Conservation (phyloP, 176 grass and related monocot species). For the Carex pumila region DNA sequence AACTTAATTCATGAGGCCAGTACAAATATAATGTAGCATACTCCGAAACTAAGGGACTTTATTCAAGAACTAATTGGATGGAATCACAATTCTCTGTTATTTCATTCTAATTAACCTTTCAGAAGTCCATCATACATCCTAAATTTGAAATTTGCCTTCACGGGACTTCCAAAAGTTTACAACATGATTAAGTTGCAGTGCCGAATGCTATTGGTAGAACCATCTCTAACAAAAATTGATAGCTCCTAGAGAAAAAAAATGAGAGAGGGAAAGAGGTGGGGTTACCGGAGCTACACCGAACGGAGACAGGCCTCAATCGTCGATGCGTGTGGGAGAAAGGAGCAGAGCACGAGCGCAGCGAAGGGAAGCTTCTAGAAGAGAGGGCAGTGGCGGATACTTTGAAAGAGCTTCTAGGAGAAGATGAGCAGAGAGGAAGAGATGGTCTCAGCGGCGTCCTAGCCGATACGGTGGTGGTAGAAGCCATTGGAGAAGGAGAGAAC, state of each 20-base stretch:
- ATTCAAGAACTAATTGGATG: background rate
- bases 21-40: background rate
- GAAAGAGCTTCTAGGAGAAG: background rate
- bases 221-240: background rate
- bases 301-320: constrained; percentile 9
- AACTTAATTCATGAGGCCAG: background rate
- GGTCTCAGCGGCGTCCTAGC: background rate
- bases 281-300: constrained; percentile 50
- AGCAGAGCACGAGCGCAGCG: constrained; percentile 9
- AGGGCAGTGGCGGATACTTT: background rate
- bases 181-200: background rate
- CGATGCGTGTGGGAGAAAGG: background rate
- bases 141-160: background rate
- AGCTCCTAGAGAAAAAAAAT: background rate
- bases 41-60: background rate
- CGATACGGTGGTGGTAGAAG: constrained; percentile 25
- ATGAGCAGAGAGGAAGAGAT: background rate
- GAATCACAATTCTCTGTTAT: background rate
- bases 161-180: background rate
- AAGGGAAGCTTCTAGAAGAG: background rate
- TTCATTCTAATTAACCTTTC: background rate
- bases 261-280: too few species aligned
- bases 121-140: background rate
- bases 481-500: constrained; percentile 26
- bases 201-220: background rate